These are phyloP conservation scores for Diaporthe citrichinensis DNA, from an alignment of 2,329 filamentous ascomycete genomes.

Conservation along the genomic window DNA sequence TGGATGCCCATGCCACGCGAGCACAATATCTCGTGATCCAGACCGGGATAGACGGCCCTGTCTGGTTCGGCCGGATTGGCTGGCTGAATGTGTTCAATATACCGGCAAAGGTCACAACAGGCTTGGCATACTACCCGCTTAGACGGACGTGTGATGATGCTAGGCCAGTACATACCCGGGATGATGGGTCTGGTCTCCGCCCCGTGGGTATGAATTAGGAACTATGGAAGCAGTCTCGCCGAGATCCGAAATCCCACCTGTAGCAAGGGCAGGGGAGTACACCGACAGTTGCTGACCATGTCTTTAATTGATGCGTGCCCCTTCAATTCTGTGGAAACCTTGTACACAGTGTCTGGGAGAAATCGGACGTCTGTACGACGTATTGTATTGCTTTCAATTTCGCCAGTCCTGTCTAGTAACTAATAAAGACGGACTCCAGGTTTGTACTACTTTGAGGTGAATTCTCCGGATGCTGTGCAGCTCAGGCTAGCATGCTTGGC, in stretches of 20 bases:
- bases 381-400: background rate
- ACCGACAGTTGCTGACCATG: background rate
- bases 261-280: background rate
- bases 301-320: background rate
- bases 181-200: conserved; percentile 5
- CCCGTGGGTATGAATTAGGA: conserved; percentile 11
- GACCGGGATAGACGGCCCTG: conserved; percentile 15
- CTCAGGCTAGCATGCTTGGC: conserved; percentile 5
- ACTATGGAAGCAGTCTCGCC: conserved; percentile 30
- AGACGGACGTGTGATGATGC: background rate
- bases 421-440: background rate
- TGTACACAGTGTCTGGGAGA: conserved; percentile 10
- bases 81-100: conserved; percentile 37
- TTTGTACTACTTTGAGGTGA: background rate
- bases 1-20: conserved; percentile 2
- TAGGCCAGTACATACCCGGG: background rate
- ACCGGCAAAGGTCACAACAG: conserved; percentile 17
- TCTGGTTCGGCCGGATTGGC: conserved; percentile 20
- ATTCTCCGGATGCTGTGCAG: conserved; percentile 11
- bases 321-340: background rate
- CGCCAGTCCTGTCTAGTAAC: background rate
- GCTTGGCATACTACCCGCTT: conserved; percentile 2
- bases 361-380: background rate
- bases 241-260: conserved; percentile 32
- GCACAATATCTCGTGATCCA: conserved; percentile 6